Evolutionary conservation across 495 filamentous ascomycete genomes (phyloP).

Genomic region (Xylaria longipes): DNA sequence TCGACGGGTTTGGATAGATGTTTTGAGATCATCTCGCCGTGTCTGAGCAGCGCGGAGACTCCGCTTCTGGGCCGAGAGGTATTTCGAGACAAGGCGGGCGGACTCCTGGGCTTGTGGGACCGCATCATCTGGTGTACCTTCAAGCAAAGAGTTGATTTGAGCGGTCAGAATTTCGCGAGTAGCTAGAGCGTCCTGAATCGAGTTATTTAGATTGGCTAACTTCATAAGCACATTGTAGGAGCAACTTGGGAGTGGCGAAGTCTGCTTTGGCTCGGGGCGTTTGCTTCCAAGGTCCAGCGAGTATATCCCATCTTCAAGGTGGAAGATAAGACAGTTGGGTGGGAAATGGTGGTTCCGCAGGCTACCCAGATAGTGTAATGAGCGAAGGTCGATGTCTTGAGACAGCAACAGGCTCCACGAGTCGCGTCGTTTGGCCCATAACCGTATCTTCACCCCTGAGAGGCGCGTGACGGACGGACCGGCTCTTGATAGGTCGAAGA

Average conservation of each 20-base stretch:
- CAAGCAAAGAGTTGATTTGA: constrained; percentile 78
- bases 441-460: constrained; percentile 68
- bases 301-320: constrained; percentile 89
- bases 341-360: constrained; percentile 82
- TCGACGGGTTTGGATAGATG: constrained; percentile 68
- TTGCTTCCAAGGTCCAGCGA: constrained; percentile 61
- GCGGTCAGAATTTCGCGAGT: constrained; percentile 75
- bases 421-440: constrained; percentile 74
- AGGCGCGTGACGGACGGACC: constrained; percentile 69
- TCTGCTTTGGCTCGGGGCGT: constrained; percentile 53
- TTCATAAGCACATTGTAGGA: constrained; percentile 93
- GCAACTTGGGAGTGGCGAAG: constrained; percentile 61
- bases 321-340: constrained; percentile 83
- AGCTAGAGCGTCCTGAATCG: constrained; percentile 85
- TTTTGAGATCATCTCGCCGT: constrained; percentile 65
- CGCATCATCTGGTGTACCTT: constrained; percentile 52
- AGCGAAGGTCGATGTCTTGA: constrained; percentile 69
- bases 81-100: constrained; percentile 61
- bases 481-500: constrained; percentile 78
- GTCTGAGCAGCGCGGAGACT: constrained; percentile 65
- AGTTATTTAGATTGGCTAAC: constrained; percentile 86
- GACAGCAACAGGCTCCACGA: constrained; percentile 74
- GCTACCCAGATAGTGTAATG: constrained; percentile 81
- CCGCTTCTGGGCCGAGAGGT: constrained; percentile 68
- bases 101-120: constrained; percentile 70